These are phyloP conservation scores for Syzygium jambos DNA, from an alignment of 345 rosid species.

Conservation along the genomic window DNA sequence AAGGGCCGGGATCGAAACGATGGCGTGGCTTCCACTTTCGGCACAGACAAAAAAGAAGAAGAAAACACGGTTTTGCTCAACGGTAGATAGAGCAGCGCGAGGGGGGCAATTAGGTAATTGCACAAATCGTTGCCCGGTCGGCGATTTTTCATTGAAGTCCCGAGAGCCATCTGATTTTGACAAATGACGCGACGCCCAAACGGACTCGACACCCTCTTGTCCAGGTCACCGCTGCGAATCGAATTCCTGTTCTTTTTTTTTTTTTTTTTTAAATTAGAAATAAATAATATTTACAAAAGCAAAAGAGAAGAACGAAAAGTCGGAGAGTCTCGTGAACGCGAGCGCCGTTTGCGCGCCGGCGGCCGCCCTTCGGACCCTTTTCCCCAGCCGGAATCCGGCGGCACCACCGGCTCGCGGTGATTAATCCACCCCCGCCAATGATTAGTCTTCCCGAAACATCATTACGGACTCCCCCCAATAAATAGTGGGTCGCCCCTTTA, in stretches of 20 bases:
- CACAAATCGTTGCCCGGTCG: background rate
- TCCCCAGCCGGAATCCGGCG: background rate
- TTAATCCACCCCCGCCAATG: background rate
- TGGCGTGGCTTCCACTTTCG: too few species aligned
- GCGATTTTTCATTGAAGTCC: background rate
- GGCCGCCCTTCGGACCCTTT: background rate
- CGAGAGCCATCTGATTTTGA: background rate
- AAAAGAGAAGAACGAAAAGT: too few species aligned
- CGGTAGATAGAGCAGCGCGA: too few species aligned
- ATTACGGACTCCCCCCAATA: background rate
- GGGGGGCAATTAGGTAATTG: background rate
- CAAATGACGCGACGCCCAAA: background rate
- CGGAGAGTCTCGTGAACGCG: background rate
- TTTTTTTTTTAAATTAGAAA: too few species aligned
- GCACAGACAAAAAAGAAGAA: too few species aligned
- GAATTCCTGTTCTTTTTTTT: too few species aligned
- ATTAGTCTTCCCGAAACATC: background rate
- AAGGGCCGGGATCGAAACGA: too few species aligned
- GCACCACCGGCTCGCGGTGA: background rate
- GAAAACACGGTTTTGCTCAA: too few species aligned
- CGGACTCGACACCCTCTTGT: background rate
- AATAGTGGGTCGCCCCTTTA: background rate
- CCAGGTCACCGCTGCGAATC: too few species aligned
- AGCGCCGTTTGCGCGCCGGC: slow-evolving; percentile 2
- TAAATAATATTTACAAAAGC: too few species aligned